Conservation (phyloP, 2,329 filamentous ascomycete genomes). For the Alternaria tenuissima region DNA sequence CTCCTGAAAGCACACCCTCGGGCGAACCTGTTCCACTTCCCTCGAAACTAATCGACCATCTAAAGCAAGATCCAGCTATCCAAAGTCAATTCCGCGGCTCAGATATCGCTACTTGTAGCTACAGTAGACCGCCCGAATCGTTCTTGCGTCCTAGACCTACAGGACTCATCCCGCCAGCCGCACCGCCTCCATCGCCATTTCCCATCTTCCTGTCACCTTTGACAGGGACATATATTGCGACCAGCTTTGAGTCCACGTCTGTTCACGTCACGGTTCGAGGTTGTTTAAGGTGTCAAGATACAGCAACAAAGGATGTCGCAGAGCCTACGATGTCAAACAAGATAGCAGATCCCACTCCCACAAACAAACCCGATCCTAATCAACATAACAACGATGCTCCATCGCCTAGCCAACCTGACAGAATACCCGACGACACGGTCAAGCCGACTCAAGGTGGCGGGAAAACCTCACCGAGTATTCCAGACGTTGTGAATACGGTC, state of each 20-base stretch:
- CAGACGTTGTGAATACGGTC: neutral
- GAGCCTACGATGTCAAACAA: conserved; percentile 2
- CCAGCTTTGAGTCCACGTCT: conserved; percentile 35
- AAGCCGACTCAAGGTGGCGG: conserved; percentile 10
- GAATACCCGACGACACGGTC: neutral
- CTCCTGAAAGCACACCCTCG: neutral
- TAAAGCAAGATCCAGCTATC: conserved; percentile 33
- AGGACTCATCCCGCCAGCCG: neutral
- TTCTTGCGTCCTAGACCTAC: neutral
- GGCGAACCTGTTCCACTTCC: conserved; percentile 29
- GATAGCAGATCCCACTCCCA: neutral
- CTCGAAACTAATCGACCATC: conserved; percentile 29
- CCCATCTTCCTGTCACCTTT: conserved; percentile 16
- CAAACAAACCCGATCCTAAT: neutral
- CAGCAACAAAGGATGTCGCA: neutral
- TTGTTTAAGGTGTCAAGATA: conserved; percentile 32
- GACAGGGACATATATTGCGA: conserved; percentile 35
- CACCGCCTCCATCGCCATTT: neutral
- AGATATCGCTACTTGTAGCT: conserved; percentile 42
- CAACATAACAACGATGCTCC: conserved; percentile 1
- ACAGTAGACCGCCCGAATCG: neutral
- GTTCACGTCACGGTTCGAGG: conserved; percentile 38
- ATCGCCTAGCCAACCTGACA: neutral
- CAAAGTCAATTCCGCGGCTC: conserved; percentile 32
- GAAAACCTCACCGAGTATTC: conserved; percentile 15